Conservation (phyloP, 2,329 filamentous ascomycete species). For the Fusarium nelsonii region DNA sequence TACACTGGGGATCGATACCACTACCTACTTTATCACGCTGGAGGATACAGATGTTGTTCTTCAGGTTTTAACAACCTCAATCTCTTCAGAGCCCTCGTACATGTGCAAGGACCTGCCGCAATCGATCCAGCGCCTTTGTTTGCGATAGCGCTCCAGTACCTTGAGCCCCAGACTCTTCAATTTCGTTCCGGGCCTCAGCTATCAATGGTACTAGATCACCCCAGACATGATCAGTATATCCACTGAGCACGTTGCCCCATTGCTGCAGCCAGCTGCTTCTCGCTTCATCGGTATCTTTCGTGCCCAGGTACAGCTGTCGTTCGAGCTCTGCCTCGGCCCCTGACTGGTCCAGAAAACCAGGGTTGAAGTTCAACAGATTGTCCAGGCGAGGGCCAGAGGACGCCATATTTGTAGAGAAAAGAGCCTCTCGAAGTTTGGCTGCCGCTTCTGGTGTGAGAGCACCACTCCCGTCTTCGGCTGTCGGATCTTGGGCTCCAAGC, state of each 20-base stretch:
- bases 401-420: constrained; percentile 51
- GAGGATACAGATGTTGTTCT: too few species aligned
- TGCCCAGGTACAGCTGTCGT: constrained; percentile 54
- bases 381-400: constrained; percentile 54
- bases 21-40: not conserved
- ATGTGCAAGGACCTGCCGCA: constrained; percentile 56
- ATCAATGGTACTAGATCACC: constrained; percentile 70
- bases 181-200: constrained; percentile 67
- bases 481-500: constrained; percentile 38
- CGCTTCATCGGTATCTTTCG: constrained; percentile 54
- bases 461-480: constrained; percentile 38
- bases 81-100: constrained; percentile 49
- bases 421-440: constrained; percentile 52
- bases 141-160: constrained; percentile 39
- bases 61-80: not conserved
- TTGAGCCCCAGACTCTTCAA: constrained; percentile 56
- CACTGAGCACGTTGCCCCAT: constrained; percentile 67
- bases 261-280: constrained; percentile 64
- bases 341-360: constrained; percentile 55
- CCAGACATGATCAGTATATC: constrained; percentile 76
- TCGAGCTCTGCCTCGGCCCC: constrained; percentile 35
- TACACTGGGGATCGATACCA: too few species aligned
- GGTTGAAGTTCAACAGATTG: constrained; percentile 64
- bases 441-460: constrained; percentile 49
- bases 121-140: constrained; percentile 51